Percentiles rank a stretch among this genome's conserved stretches.
Conservation (phyloP, 2,329 filamentous ascomycete genomes). For the Penicillium corylophilum region DNA sequence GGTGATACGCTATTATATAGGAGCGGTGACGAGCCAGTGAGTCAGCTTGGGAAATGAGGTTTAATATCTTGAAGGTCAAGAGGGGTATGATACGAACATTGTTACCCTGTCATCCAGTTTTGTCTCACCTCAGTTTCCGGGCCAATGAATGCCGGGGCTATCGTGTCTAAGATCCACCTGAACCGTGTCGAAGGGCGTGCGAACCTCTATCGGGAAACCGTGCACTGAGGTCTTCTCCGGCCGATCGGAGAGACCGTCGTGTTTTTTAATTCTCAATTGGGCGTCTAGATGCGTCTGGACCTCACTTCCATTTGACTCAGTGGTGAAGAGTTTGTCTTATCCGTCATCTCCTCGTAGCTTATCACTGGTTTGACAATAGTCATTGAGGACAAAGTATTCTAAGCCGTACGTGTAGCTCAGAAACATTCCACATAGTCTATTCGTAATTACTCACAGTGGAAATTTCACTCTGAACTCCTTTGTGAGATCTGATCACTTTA, state of each 20-base stretch:
- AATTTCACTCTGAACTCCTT: background rate
- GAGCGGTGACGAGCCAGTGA: background rate
- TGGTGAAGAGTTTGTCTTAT: background rate
- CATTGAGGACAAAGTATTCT: no score
- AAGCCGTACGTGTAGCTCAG: background rate
- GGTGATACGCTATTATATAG: background rate
- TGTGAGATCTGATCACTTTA: no score
- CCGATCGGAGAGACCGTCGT: background rate
- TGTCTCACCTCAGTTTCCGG: background rate
- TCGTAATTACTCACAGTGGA: background rate
- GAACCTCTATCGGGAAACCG: background rate
- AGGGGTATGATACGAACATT: background rate
- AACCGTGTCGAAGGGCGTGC: background rate
- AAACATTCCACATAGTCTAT: background rate
- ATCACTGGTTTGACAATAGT: no score
- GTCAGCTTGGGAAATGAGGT: background rate
- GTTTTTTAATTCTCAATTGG: no score
- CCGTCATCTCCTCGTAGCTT: background rate
- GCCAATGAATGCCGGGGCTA: background rate
- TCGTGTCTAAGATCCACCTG: background rate
- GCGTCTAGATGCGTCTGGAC: no score
- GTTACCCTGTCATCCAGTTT: background rate
- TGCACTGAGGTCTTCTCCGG: background rate
- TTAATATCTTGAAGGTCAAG: background rate
- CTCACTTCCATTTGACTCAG: no score